Evolutionary conservation across 305 asterid species (phyloP).

Genomic region (Fraxinus floribunda): DNA sequence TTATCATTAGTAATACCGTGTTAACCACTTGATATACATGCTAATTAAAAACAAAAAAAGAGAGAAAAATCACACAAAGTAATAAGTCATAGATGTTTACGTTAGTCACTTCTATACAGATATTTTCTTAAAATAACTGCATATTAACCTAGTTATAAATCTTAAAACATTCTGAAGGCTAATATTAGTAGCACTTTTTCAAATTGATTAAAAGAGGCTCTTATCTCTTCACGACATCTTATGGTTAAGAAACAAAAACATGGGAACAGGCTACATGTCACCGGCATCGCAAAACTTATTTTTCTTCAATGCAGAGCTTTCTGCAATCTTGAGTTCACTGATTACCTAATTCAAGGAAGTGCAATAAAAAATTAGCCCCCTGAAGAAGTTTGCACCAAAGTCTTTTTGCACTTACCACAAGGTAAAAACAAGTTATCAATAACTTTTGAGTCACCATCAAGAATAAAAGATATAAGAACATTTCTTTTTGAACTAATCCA

Average conservation of each 20-base stretch:
- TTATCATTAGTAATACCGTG: background rate
- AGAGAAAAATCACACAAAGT: background rate
- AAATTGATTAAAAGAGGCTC: background rate
- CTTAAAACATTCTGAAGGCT: background rate
- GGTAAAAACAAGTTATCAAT: background rate
- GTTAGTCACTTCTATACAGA: background rate
- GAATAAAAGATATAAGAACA: background rate
- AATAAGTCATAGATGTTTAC: background rate
- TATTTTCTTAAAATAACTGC: background rate
- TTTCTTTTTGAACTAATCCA: background rate
- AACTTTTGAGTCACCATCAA: background rate
- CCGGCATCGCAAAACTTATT: background rate
- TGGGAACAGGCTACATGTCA: background rate
- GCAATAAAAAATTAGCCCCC: background rate
- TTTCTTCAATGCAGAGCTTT: background rate
- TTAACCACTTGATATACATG: background rate
- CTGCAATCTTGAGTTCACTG: background rate
- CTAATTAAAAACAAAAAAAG: background rate
- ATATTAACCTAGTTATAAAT: background rate
- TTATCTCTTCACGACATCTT: background rate
- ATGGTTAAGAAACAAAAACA: background rate
- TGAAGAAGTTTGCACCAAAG: background rate
- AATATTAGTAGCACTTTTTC: background rate
- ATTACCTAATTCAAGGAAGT: background rate
- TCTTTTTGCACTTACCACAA: background rate